Percentiles rank a stretch among this genome's conserved stretches.
Conservation (phyloP, 495 filamentous ascomycete genomes). For the Parachaetomium inaequale region DNA sequence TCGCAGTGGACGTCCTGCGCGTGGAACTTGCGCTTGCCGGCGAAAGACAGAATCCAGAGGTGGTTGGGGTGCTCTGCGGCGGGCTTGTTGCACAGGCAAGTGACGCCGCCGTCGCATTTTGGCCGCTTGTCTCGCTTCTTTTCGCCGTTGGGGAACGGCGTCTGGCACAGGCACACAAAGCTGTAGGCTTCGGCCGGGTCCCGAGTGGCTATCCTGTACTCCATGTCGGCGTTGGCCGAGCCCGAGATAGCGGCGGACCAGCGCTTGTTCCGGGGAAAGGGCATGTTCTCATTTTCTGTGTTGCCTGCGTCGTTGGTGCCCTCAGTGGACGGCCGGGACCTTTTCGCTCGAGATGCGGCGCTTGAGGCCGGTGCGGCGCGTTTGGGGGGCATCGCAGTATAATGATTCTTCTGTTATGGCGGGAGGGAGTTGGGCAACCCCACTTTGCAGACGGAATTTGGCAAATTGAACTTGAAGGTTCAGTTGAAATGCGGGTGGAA, state of each 20-base stretch:
- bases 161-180: conserved; percentile 36
- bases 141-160: conserved; percentile 20
- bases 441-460: no score
- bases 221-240: conserved; percentile 39
- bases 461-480: no score
- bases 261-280: conserved; percentile 27
- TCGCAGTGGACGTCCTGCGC: conserved; percentile 19
- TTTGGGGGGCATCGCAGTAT: conserved; percentile 17
- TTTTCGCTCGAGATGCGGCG: conserved; percentile 15
- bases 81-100: conserved; percentile 42
- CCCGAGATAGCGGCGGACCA: conserved; percentile 38
- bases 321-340: conserved; percentile 11
- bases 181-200: conserved; percentile 31
- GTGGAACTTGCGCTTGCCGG: conserved; percentile 31
- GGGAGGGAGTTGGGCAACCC: no score
- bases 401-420: no score
- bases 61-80: conserved; percentile 40
- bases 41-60: conserved; percentile 37
- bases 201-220: conserved; percentile 29
- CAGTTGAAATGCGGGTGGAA: no score
- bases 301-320: neutral
- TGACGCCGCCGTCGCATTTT: conserved; percentile 27
- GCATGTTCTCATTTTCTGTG: neutral
- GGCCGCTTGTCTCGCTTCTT: conserved; percentile 28
- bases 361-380: neutral